Base-by-base conservation (phyloP, 2,329 filamentous ascomycete genomes). In the Arthrobotrys sinensis region DNA sequence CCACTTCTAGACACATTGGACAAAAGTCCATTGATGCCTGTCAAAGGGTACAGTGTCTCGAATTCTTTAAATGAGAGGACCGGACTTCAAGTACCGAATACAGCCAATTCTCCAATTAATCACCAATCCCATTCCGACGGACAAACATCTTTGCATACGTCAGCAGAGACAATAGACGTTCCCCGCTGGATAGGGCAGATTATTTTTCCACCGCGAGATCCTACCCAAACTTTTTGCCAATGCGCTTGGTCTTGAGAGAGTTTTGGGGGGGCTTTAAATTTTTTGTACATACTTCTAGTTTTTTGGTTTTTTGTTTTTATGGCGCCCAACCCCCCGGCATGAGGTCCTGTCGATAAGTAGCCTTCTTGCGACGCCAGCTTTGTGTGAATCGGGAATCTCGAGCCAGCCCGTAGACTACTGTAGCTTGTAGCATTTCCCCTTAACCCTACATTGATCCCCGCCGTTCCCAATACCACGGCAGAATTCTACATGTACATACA, bases 81-180 rank as follows among this genome's bases (percentile, higher is more conserved):
- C 24, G 40, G 11, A 57, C 24, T 38, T 32, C 32, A 28, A 19
- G 57, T 48, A 45, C 28, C 43, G 36, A 52, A 24, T 48, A 60
- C 38, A 11, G 43, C 3, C 46, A 67, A 12, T 45, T 45, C 46
- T 24, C 46, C 46, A 52, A 52, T 28, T 11, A 53, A 19, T 34
- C 28, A 24, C 52, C 60, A 57, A 21, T 28, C 34, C 48, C 21
- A 68, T 64, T 36, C 64, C 55, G 55, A 55, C 50, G 65, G 50
- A 53, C 19, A 43, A 65, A 48, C 24, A 43, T 68, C 21, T 21
- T 32, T 12, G 64, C 43, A 57, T 71, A 77, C 73, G 73, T 77
- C 73, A 77, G 73, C 73, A 70, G 65, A 76, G 48, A 50, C 63
- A 48, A 14, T 28, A n/a, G 12, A 32, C 2, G 10, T 21, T 50